Evolutionary conservation across 306 rosid genomes (phyloP), one percentile per base, ranked within the genome.

Genomic region (Quercus aquifolioides): DNA sequence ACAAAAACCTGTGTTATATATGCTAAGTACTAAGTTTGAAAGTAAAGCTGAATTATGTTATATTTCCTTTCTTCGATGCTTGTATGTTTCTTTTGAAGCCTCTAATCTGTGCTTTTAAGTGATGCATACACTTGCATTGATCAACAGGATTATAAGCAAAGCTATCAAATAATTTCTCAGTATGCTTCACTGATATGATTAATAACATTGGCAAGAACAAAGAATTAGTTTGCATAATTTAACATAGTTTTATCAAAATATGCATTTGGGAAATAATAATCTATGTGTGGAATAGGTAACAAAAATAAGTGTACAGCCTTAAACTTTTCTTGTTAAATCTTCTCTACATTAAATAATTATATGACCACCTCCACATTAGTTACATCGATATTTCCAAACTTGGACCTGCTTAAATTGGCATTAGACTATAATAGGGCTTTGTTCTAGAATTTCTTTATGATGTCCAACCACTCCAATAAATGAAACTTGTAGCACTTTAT

Each of bases 361-460:
- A 31, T 18, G 33, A 65, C 31, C 49, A 30, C 49, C 71, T 18
- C 35, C 10, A 9, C 30, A 58, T n/a, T 58, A 58, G 1, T 21
- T 30, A 64, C 46, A 30, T 1, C 7, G 25, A 6, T 59, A 25
- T 17, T 64, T 64, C 6, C 18, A n/a, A 64, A 64, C 2, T 28
- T 18, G 2, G 23, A 64, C 21, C 2, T 15, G 14, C 46, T 30
- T 18, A 35, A 43, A 63, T 14, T 14, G 6, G 64, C 60, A 78
- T 78, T 77, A 94, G 35, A 91, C 91, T 20, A 89, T 90, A 12
- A 80, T 14, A 10, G 88, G 88, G 54, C 62, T 77, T 86, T 92
- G 89, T 85, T 87, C 86, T 54, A 92, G 84, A 80, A 67, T 64
- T 85, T 94, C 97, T 81, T 91, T 94, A 69, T 31, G 73, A 55